Conservation (phyloP, 2,329 filamentous ascomycete genomes). For the Gaeumannomyces tritici region DNA sequence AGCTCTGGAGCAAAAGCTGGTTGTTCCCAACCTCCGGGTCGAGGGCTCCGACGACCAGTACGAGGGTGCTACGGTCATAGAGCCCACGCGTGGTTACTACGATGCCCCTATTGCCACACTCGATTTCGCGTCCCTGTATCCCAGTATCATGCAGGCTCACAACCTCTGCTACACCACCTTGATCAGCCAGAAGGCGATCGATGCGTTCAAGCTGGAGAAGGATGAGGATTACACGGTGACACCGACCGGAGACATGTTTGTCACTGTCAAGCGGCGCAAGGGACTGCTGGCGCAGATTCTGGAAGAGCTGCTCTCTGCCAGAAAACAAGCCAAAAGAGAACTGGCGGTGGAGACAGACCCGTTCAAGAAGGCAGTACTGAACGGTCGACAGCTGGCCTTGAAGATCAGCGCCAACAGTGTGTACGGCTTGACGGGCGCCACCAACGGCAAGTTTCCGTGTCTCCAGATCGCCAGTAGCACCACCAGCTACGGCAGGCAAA, state of each 20-base stretch:
- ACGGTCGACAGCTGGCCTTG: constrained; percentile 90
- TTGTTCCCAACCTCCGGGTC: constrained; percentile 77
- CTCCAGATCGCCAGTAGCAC: constrained; percentile 93
- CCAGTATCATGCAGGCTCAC: constrained; percentile 97
- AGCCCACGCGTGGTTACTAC: constrained; percentile 88
- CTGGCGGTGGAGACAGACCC: constrained; percentile 81
- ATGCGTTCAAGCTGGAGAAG: constrained; percentile 68
- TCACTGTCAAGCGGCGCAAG: constrained; percentile 79
- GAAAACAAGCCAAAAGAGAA: constrained; percentile 92
- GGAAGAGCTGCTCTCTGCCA: constrained; percentile 80
- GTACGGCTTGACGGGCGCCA: constrained; percentile 93
- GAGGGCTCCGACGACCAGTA: constrained; percentile 79
- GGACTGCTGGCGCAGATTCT: constrained; percentile 91
- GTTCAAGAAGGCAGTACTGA: constrained; percentile 96
- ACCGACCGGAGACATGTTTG: constrained; percentile 88
- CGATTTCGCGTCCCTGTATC: constrained; percentile 97
- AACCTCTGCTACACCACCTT: constrained; percentile 97
- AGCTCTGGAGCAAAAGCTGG: constrained; percentile 82
- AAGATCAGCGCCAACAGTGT: constrained; percentile 98
- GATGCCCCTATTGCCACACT: constrained; percentile 91
- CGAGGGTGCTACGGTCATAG: constrained; percentile 95
- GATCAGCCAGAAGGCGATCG: constrained; percentile 66
- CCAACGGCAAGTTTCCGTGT: constrained; percentile 90
- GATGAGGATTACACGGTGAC: constrained; percentile 96
- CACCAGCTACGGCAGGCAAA: constrained; percentile 91